Percentiles rank a stretch among this genome's conserved stretches.
Evolutionary conservation across 805 yeast genomes (phyloP).

Genomic region (Starmera pachycereana): DNA sequence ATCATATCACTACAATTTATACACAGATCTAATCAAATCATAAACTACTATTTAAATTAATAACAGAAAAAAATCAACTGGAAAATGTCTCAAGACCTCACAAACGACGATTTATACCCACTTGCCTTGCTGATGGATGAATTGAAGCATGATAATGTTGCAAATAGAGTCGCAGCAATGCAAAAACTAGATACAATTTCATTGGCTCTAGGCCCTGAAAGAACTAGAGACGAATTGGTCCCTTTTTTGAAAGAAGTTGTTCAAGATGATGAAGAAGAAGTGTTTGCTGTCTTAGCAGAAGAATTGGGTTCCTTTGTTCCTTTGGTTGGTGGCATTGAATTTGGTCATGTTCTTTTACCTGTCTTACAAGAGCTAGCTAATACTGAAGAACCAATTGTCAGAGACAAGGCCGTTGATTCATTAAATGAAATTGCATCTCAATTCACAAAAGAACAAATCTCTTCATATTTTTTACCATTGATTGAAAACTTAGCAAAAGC

Average conservation of each 20-base stretch:
- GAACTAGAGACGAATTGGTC: conserved; percentile 79
- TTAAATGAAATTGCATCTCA: conserved; percentile 60
- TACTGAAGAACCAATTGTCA: conserved; percentile 91
- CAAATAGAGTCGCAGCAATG: conserved; percentile 92
- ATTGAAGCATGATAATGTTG: conserved; percentile 90
- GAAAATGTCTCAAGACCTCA: not conserved
- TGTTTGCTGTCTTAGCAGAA: conserved; percentile 85
- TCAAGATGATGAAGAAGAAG: conserved; percentile 98
- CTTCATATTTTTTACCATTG: conserved; percentile 60
- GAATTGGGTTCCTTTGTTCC: conserved; percentile 86
- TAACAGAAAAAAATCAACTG: not conserved
- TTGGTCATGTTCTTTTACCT: conserved; percentile 49
- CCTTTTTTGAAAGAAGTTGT: conserved; percentile 82
- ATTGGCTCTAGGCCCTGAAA: conserved; percentile 85
- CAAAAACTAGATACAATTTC: conserved; percentile 90
- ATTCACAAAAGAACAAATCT: conserved; percentile 52
- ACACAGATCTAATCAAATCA: not conserved
- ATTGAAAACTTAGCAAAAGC: conserved; percentile 73
- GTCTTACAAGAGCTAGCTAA: conserved; percentile 72
- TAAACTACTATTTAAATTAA: not conserved
- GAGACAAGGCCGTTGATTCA: conserved; percentile 89
- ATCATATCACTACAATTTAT: too few relatives aligned
- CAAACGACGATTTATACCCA: conserved; percentile 61
- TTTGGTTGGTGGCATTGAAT: conserved; percentile 71
- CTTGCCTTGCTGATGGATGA: conserved; percentile 96